Percentiles rank a stretch among this genome's conserved stretches.
Evolutionary conservation across 2,329 filamentous ascomycete genomes (phyloP).

Genomic region (Colletotrichum incanum): DNA sequence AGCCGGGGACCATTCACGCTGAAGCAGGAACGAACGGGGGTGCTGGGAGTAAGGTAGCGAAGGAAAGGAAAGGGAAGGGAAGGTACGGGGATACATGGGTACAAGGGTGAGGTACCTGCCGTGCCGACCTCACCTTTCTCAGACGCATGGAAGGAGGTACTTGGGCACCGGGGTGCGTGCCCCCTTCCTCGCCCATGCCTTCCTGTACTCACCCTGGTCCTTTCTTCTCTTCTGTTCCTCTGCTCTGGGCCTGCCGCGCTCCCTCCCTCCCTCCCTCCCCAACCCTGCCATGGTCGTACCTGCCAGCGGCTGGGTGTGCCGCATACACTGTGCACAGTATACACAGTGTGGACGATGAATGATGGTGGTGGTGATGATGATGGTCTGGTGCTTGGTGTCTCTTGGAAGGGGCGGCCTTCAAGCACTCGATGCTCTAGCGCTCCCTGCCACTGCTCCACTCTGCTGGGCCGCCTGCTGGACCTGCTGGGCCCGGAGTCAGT

Average conservation of each 20-base stretch:
- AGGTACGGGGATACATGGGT: conserved; percentile 15
- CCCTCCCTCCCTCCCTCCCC: background rate
- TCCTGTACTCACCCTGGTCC: background rate
- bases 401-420: conserved; percentile 12
- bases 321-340: background rate
- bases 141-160: conserved; percentile 16
- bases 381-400: background rate
- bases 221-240: conserved; percentile 23
- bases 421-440: background rate
- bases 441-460: conserved; percentile 10
- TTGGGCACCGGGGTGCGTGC: conserved; percentile 23
- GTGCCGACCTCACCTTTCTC: conserved; percentile 1
- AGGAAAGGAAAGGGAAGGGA: background rate
- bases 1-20: conserved; percentile 33
- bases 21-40: conserved; percentile 40
- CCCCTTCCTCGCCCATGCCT: conserved; percentile 14
- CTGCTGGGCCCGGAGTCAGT: conserved; percentile 31
- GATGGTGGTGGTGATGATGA: background rate
- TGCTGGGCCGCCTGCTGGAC: conserved; percentile 6
- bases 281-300: background rate
- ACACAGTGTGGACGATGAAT: background rate
- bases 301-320: background rate
- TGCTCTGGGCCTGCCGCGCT: background rate
- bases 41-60: conserved; percentile 4
- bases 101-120: conserved; percentile 5